Conservation (phyloP, 2,329 filamentous ascomycete genomes). For the Scedosporium apiospermum region DNA sequence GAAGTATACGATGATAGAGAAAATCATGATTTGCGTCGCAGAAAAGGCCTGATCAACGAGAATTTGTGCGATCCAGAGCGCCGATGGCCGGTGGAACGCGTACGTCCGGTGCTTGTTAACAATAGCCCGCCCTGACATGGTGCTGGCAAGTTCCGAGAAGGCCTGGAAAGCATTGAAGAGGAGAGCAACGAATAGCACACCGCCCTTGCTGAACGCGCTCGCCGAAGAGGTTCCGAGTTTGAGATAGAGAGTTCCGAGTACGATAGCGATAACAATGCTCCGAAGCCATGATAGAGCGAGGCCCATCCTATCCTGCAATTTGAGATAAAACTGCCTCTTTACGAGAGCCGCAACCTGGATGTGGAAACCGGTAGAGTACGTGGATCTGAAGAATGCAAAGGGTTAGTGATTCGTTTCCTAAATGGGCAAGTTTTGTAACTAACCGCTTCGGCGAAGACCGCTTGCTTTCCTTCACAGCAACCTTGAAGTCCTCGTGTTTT, state of each 20-base stretch:
- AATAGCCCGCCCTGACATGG: conserved; percentile 67
- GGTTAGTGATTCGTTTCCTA: too few relatives aligned
- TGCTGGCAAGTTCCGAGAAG: conserved; percentile 65
- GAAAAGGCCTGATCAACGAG: conserved; percentile 68
- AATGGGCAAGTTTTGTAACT: not conserved
- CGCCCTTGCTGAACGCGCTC: conserved; percentile 72
- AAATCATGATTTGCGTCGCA: conserved; percentile 59
- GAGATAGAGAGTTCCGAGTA: conserved; percentile 72
- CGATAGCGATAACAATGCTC: conserved; percentile 63
- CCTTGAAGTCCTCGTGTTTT: conserved; percentile 65
- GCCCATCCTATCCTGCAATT: conserved; percentile 78
- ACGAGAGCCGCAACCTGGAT: conserved; percentile 75
- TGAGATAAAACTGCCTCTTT: conserved; percentile 75
- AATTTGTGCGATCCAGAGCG: conserved; percentile 76
- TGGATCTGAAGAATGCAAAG: conserved; percentile 33
- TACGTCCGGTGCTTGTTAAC: conserved; percentile 80
- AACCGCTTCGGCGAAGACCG: conserved; percentile 57
- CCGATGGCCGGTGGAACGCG: conserved; percentile 73
- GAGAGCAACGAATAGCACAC: conserved; percentile 69
- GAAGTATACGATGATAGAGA: conserved; percentile 70
- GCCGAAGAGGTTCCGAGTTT: conserved; percentile 55
- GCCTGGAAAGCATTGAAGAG: conserved; percentile 85
- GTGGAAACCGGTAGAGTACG: conserved; percentile 77
- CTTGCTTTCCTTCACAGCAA: conserved; percentile 70
- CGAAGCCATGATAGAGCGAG: conserved; percentile 61